Evolutionary conservation across 495 filamentous ascomycete genomes (phyloP).

Genomic region (Trichocladium uniseriatum): DNA sequence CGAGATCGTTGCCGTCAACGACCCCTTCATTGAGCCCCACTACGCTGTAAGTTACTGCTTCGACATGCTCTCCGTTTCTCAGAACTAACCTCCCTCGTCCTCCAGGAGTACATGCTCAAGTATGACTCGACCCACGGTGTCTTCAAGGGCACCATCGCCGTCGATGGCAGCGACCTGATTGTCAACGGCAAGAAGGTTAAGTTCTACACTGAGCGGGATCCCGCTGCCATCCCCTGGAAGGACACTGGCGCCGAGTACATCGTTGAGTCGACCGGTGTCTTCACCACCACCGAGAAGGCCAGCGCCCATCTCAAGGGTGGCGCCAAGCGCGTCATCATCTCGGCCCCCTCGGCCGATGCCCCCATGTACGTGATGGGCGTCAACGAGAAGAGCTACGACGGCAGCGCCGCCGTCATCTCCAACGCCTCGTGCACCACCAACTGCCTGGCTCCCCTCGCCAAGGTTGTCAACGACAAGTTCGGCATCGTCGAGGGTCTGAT

Average conservation of each 20-base stretch:
- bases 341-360: slow-evolving; percentile 94
- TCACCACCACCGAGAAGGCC: slow-evolving; percentile 97
- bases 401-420: slow-evolving; percentile 84
- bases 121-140: slow-evolving; percentile 94
- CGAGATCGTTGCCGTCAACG: slow-evolving; percentile 92
- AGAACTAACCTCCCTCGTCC: slow-evolving; percentile 14
- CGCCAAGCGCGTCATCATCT: slow-evolving; percentile 99
- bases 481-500: slow-evolving; percentile 97
- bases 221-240: slow-evolving; percentile 81
- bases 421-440: slow-evolving; percentile 99
- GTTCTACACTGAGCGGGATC: slow-evolving; percentile 93
- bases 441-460: slow-evolving; percentile 97
- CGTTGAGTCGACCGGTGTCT: slow-evolving; percentile 98
- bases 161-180: slow-evolving; percentile 63
- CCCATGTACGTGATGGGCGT: slow-evolving; percentile 99
- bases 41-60: slow-evolving; percentile 74
- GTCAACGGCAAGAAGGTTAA: slow-evolving; percentile 94
- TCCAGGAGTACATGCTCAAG: slow-evolving; percentile 96
- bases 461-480: slow-evolving; percentile 98
- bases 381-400: slow-evolving; percentile 88
- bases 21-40: slow-evolving; percentile 96
- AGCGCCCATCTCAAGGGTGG: slow-evolving; percentile 93
- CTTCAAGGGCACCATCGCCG: slow-evolving; percentile 85
- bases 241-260: slow-evolving; percentile 88
- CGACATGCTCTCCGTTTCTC: neutral